Conservation (phyloP, 225 moss, liverwort and hornwort genomes). For the Bryum argenteum region DNA sequence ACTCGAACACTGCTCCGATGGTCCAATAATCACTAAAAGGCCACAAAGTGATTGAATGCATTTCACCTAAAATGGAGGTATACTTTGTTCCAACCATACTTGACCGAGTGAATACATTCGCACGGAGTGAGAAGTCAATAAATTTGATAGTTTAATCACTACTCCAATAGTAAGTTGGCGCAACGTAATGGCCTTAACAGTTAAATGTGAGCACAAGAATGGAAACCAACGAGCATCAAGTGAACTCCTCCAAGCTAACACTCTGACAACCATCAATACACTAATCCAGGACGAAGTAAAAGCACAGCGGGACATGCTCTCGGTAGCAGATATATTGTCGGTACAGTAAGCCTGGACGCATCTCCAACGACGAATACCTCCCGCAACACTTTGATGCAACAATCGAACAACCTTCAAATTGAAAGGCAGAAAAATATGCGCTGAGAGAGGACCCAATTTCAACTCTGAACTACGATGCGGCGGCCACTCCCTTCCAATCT, state of each 20-base stretch:
- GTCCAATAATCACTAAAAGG: too few relatives aligned
- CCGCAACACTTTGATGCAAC: slow-evolving; percentile 8
- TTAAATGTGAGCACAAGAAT: slow-evolving; percentile 1
- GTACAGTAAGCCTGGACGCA: background rate
- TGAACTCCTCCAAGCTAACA: slow-evolving; percentile 14
- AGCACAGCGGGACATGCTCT: background rate
- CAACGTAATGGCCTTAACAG: background rate
- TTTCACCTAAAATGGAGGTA: slow-evolving; percentile 5
- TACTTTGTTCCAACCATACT: slow-evolving; percentile 11
- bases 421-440: background rate
- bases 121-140: background rate
- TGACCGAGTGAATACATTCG: background rate
- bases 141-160: background rate
- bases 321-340: background rate
- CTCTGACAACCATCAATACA: slow-evolving; percentile 1
- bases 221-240: background rate
- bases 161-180: background rate
- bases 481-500: slow-evolving; percentile 15
- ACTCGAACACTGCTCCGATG: background rate
- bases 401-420: slow-evolving; percentile 10
- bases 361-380: slow-evolving; percentile 7
- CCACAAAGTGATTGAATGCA: background rate
- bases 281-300: background rate
- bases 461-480: background rate
- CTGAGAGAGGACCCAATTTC: slow-evolving; percentile 5